A percentile compares a stretch with the other conserved stretches of the same genome.
phyloP scores from a whole-genome alignment of 345 rosid species.

The Eucalyptus erythrocorys region DNA sequence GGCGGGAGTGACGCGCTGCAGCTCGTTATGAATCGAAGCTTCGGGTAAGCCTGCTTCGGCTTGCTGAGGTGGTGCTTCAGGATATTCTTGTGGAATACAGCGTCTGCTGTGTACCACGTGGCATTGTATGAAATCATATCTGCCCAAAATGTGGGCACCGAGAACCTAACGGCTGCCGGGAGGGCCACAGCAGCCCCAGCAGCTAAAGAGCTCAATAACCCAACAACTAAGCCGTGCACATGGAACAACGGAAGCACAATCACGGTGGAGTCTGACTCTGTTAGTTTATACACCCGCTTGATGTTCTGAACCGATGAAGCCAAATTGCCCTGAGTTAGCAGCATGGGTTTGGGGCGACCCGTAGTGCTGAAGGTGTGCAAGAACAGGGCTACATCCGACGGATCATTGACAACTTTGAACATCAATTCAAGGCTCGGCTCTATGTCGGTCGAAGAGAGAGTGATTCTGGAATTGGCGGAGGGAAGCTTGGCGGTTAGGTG shows the following conservation, averaged over 20 bases:
- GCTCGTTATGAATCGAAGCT: conserved; percentile 72
- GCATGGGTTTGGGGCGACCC: conserved; percentile 68
- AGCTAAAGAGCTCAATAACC: conserved; percentile 50
- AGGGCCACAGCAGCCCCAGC: conserved; percentile 73
- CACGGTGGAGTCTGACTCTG: conserved; percentile 71
- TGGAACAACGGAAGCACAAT: conserved; percentile 71
- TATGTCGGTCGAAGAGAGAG: conserved; percentile 9
- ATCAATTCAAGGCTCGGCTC: conserved; percentile 5
- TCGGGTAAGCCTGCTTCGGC: conserved; percentile 49
- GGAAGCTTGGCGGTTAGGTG: conserved; percentile 22
- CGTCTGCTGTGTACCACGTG: conserved; percentile 85
- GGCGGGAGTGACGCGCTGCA: conserved; percentile 67
- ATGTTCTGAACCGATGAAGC: conserved; percentile 47
- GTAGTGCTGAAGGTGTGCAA: conserved; percentile 63
- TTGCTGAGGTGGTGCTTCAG: conserved; percentile 50
- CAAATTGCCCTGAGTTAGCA: conserved; percentile 46
- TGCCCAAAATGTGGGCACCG: conserved; percentile 68
- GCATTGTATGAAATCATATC: conserved; percentile 57
- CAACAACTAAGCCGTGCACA: conserved; percentile 67
- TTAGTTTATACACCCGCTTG: conserved; percentile 51
- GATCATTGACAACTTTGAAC: conserved; percentile 18
- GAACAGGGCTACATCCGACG: conserved; percentile 56
- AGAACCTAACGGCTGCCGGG: conserved; percentile 72
- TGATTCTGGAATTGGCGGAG: conserved; percentile 4
- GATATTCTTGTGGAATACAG: conserved; percentile 78